phyloP scores from a whole-genome alignment of 495 filamentous ascomycete species.

The Cercophora samala region DNA sequence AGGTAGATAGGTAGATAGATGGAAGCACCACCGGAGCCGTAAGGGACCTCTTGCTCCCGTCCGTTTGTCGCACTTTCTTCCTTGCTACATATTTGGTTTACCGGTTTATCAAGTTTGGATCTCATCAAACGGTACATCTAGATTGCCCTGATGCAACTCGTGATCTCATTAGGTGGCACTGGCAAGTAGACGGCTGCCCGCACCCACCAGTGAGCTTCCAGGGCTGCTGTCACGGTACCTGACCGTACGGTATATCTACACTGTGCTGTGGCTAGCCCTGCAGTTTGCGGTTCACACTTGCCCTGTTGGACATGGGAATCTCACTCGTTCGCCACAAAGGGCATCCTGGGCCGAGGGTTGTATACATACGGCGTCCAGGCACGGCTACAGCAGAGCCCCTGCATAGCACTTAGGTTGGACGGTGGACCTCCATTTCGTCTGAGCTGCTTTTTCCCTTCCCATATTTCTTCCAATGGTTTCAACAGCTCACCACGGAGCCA shows the following conservation, averaged over 20 bases:
- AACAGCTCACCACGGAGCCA: conserved; percentile 12
- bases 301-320: conserved; percentile 3
- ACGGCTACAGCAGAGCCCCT: background rate
- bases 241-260: background rate
- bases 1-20: no score
- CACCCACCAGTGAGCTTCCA: background rate
- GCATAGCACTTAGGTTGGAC: background rate
- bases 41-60: background rate
- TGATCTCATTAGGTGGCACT: background rate
- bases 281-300: conserved; percentile 1
- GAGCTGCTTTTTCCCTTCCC: background rate
- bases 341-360: conserved; percentile 2
- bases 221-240: background rate
- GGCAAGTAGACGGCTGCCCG: background rate
- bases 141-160: background rate
- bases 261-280: background rate
- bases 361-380: background rate
- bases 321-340: conserved; percentile 1
- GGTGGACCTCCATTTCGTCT: conserved; percentile 1
- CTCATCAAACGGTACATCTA: background rate
- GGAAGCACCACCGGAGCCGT: no score
- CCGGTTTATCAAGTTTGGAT: background rate
- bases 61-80: background rate
- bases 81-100: background rate
- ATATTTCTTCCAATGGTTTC: background rate